phyloP scores from a whole-genome alignment of 129 eudicot genomes.

The Tanacetum coccineum region DNA sequence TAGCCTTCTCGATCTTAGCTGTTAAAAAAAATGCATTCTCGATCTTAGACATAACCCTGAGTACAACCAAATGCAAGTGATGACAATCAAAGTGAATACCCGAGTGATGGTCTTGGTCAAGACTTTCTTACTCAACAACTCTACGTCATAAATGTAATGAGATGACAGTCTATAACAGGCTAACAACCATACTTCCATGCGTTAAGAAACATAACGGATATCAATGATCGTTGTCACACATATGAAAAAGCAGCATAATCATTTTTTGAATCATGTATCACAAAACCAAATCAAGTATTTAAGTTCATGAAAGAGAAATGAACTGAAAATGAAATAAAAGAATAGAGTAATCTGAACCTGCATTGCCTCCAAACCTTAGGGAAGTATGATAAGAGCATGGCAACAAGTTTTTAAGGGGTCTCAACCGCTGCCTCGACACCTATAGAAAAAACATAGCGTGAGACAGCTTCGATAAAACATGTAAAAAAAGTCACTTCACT shows the following conservation, averaged over 20 bases:
- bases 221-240: too few relatives aligned
- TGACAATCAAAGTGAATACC: neutral
- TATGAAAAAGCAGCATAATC: too few relatives aligned
- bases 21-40: too few relatives aligned
- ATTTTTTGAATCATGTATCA: too few relatives aligned
- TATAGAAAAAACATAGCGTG: neutral
- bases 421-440: slow-evolving; percentile 23
- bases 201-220: neutral
- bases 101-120: neutral
- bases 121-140: neutral
- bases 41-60: neutral
- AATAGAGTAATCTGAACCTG: slow-evolving; percentile 21
- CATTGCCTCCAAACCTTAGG: slow-evolving; percentile 16
- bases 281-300: too few relatives aligned
- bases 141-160: neutral
- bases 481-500: neutral
- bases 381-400: slow-evolving; percentile 28
- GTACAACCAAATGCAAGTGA: neutral
- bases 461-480: slow-evolving; percentile 1
- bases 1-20: too few relatives aligned
- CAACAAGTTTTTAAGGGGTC: slow-evolving; percentile 13
- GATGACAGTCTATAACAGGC: neutral
- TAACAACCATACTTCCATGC: neutral
- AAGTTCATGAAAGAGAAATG: too few relatives aligned
- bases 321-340: too few relatives aligned